Evolutionary conservation across 2,329 filamentous ascomycete species (phyloP), one percentile per base, ranked within the genome.

Genomic region (Cordyceps cicadae): DNA sequence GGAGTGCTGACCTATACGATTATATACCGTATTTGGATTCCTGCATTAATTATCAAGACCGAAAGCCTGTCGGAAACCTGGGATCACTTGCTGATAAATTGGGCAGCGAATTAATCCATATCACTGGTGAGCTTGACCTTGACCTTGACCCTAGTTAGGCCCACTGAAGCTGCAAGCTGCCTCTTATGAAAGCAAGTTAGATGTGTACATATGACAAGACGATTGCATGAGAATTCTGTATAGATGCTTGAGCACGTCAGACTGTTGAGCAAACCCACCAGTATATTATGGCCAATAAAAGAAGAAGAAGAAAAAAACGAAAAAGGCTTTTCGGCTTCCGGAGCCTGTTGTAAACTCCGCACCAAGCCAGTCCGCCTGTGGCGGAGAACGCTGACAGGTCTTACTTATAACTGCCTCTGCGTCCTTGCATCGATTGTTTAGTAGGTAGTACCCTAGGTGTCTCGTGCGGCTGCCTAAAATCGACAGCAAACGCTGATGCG

Each of bases 311-410:
- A n/a, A n/a, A 24, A 24, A 24, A 24, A 24, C 2, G 24, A 24
- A 24, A 24, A 2, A 4, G 24, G 24, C 24, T 2, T 24, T 24
- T 24, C 24, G 24, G 24, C 24, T 24, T 39, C 15, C 54, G 43
- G 17, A 15, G 26, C 37, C 37, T 8, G 43, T 32, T 1, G 34
- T 59, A 59, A 59, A 59, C 34, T 59, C 56, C 56, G 56, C 56
- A n/a, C 24, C 46, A 59, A 45, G 45, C 48, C 34, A 11, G 56
- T 24, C 24, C 24, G 48, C 52, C 56, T 46, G 56, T 48, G 52
- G 56, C 56, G 56, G 56, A 59, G 48, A 51, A 43, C 34, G 37
- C 48, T 24, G 24, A 24, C 24, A 24, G 24, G 54, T 49, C 45
- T 57, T 7, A 50, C 34, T n/a, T n/a, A n/a, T n/a, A n/a, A n/a